Percentiles rank a stretch among this genome's conserved stretches.
These are phyloP conservation scores for Pyrenophora teres DNA, from an alignment of 2,329 filamentous ascomycete species.

Conservation along the genomic window DNA sequence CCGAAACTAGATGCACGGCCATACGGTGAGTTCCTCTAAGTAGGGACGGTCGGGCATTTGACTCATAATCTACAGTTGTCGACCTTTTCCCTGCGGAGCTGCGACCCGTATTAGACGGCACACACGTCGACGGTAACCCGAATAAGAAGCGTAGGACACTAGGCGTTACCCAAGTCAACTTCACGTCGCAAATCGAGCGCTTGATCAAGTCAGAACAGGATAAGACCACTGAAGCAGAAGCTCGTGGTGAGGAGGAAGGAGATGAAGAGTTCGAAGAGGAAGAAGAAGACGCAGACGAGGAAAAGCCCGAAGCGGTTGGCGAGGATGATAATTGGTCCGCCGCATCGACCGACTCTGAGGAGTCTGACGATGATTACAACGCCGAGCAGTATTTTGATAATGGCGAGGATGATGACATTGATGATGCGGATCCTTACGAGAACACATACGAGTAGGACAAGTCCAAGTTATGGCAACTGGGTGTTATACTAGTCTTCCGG, in stretches of 20 bases:
- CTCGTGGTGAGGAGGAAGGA: constrained; percentile 48
- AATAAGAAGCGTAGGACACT: constrained; percentile 43
- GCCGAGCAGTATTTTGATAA: constrained; percentile 63
- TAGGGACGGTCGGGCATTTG: not conserved
- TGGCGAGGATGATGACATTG: constrained; percentile 55
- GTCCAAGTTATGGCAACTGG: too few relatives aligned
- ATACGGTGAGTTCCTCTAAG: constrained; percentile 54
- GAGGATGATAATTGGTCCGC: constrained; percentile 59
- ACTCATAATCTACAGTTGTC: constrained; percentile 51
- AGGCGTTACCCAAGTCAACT: constrained; percentile 39
- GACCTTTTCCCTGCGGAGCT: constrained; percentile 64
- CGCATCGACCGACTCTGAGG: constrained; percentile 66
- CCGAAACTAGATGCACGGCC: constrained; percentile 60
- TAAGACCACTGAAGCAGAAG: constrained; percentile 52
- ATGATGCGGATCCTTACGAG: constrained; percentile 44
- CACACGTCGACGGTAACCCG: constrained; percentile 21
- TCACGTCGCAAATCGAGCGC: constrained; percentile 45
- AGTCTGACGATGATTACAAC: constrained; percentile 68
- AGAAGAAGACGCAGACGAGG: constrained; percentile 54
- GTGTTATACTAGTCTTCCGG: constrained; percentile 13
- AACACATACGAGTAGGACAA: constrained; percentile 39
- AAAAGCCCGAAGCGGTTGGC: constrained; percentile 59
- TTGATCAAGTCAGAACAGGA: constrained; percentile 52
- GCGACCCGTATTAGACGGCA: constrained; percentile 57
- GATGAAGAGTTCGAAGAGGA: constrained; percentile 54